phyloP scores from a whole-genome alignment of 345 rosid species.

The Nasturtium officinale region DNA sequence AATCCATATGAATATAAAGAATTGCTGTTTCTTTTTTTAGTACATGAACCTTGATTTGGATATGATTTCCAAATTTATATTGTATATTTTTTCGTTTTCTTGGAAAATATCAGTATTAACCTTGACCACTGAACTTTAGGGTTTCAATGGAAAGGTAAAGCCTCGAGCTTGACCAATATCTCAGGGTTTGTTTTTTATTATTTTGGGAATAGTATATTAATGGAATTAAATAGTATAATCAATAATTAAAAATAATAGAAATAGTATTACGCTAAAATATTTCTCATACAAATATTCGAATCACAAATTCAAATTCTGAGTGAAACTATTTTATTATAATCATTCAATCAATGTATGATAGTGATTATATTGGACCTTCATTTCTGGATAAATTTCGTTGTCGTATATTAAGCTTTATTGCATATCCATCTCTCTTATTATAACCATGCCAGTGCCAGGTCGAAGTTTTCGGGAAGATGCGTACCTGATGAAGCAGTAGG shows the following conservation, averaged over 20 bases:
- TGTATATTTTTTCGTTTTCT: not conserved
- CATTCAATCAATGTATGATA: not conserved
- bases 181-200: slow-evolving; percentile 31
- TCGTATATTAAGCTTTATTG: slow-evolving; percentile 20
- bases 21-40: not conserved
- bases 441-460: not conserved
- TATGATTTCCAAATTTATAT: slow-evolving; percentile 7
- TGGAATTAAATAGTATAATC: slow-evolving; percentile 9
- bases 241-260: not conserved
- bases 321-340: not conserved
- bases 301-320: not conserved
- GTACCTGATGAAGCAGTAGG: slow-evolving; percentile 86
- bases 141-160: slow-evolving; percentile 32
- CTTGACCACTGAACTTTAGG: slow-evolving; percentile 37
- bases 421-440: not conserved
- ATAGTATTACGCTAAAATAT: not conserved
- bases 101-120: slow-evolving; percentile 11
- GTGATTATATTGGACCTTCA: slow-evolving; percentile 5
- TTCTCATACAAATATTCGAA: not conserved
- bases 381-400: not conserved
- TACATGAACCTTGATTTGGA: not conserved
- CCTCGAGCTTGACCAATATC: slow-evolving; percentile 35
- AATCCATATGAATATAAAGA: not conserved
- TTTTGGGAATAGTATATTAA: slow-evolving; percentile 16
- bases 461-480: slow-evolving; percentile 1